Conservation (phyloP, 257 asterid genomes). For the Ocimum tenuiflorum region DNA sequence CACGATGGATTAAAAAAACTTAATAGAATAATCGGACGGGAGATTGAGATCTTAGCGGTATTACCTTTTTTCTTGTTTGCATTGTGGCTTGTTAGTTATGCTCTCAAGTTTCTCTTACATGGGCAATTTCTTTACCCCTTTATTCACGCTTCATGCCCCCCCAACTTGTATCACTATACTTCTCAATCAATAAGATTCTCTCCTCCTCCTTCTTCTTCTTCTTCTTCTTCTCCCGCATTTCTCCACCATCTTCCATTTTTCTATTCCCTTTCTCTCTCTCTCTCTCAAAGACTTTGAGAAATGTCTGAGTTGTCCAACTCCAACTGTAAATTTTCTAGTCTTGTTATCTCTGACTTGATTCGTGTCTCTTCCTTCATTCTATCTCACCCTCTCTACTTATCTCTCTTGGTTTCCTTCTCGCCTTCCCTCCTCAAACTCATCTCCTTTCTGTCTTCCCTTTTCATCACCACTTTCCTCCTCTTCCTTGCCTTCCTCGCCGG, state of each 20-base stretch:
- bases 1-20: no score
- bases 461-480: conserved; percentile 54
- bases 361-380: conserved; percentile 31
- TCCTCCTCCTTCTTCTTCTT: conserved; percentile 19
- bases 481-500: conserved; percentile 32
- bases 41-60: not conserved
- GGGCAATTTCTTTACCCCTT: conserved; percentile 29
- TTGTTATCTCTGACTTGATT: conserved; percentile 31
- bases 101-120: not conserved
- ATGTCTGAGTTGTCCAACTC: conserved; percentile 47
- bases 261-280: conserved; percentile 17
- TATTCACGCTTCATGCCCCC: conserved; percentile 67
- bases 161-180: conserved; percentile 17
- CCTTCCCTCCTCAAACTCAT: conserved; percentile 48
- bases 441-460: conserved; percentile 69
- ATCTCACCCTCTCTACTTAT: conserved; percentile 60
- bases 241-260: conserved; percentile 36
- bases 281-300: not conserved
- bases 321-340: conserved; percentile 29
- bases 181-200: conserved; percentile 23
- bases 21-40: no score
- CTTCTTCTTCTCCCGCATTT: conserved; percentile 30
- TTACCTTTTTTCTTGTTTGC: not conserved
- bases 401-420: conserved; percentile 55
- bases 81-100: not conserved